These are phyloP conservation scores for Tylopilus sp. DNA, from an alignment of 1,284 basidiomycete genomes.

Conservation along the genomic window DNA sequence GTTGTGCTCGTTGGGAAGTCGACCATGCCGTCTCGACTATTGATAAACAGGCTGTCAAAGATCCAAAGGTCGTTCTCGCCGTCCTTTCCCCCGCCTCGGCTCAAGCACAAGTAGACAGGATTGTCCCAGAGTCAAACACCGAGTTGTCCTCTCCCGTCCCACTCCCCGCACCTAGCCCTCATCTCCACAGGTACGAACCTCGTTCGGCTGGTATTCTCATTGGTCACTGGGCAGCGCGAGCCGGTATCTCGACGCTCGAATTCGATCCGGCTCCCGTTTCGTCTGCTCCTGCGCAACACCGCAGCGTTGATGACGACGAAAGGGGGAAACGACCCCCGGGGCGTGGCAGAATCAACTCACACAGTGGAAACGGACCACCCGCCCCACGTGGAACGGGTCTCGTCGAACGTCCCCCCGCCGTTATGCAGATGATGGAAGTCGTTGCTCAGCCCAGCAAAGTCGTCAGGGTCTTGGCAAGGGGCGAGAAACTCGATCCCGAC, in stretches of 20 bases:
- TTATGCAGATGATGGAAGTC: slow-evolving; percentile 72
- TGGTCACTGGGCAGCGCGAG: slow-evolving; percentile 60
- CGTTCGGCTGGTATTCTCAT: slow-evolving; percentile 62
- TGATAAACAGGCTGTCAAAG: slow-evolving; percentile 23
- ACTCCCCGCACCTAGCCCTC: slow-evolving; percentile 54
- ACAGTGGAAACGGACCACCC: slow-evolving; percentile 16
- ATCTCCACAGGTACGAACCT: slow-evolving; percentile 58
- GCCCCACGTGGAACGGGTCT: slow-evolving; percentile 36
- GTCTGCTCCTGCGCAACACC: slow-evolving; percentile 17
- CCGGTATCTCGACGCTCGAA: slow-evolving; percentile 54
- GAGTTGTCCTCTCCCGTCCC: slow-evolving; percentile 55
- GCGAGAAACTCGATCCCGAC: slow-evolving; percentile 67
- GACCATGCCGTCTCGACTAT: slow-evolving; percentile 38
- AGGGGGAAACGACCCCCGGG: slow-evolving; percentile 30
- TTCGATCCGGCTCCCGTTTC: slow-evolving; percentile 42
- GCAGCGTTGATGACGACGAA: slow-evolving; percentile 35
- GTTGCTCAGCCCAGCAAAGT: slow-evolving; percentile 66
- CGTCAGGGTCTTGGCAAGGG: slow-evolving; percentile 71
- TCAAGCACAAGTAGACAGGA: slow-evolving; percentile 34
- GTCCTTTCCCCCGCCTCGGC: slow-evolving; percentile 41
- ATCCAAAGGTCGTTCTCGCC: slow-evolving; percentile 57
- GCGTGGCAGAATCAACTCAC: slow-evolving; percentile 30
- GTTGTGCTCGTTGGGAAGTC: slow-evolving; percentile 71
- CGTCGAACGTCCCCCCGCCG: slow-evolving; percentile 68
- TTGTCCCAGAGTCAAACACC: slow-evolving; percentile 29